Evolutionary conservation across 306 rosid species (phyloP), one percentile per base, ranked within the genome.

Genomic region (Lotus japonicus): DNA sequence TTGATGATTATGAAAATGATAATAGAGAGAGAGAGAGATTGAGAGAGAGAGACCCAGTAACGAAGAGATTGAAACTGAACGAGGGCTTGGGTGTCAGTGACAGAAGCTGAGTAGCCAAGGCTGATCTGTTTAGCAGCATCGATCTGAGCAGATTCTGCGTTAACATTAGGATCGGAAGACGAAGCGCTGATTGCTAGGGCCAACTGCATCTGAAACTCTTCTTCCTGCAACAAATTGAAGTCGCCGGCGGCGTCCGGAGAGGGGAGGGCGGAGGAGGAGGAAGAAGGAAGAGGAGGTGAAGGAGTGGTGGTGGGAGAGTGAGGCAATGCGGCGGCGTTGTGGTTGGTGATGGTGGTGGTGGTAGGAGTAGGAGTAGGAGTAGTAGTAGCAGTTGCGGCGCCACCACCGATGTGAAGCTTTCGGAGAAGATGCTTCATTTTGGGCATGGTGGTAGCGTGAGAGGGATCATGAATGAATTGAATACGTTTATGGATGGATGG

Each of bases 381-480:
- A n/a, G n/a, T n/a, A n/a, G n/a, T 9, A 7, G 64, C 55, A 55
- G 90, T 82, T 1, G 48, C 53, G 55, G 92, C 91, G 9, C 94
- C 96, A 58, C 97, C 99, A 58, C 97, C 99, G 85, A 95, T 95
- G 89, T 95, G 99, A 71, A 95, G 99, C 86, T 88, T 95, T 77
- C 97, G 57, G 1, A 95, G 96, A 8, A 95, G 86, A 64, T 95
- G 97, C 82, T 88, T 95, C 99, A 95, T 91, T 77, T 77, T 85
- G 66, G 99, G 85, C 99, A 95, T 88, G 36, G 36, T 5, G 36
- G 36, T 31, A 7, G 36, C 36, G 36, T 31, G 36, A 7, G 36
- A 31, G 7, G 67, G 77, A 70, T 55, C 68, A 90, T 90, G 21
- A 48, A 75, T 31, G 36, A 31, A 31, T 31, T 7, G 7, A 8